phyloP scores from a whole-genome alignment of 768 basidiomycete genomes.

The Tephrocybe sp. region DNA sequence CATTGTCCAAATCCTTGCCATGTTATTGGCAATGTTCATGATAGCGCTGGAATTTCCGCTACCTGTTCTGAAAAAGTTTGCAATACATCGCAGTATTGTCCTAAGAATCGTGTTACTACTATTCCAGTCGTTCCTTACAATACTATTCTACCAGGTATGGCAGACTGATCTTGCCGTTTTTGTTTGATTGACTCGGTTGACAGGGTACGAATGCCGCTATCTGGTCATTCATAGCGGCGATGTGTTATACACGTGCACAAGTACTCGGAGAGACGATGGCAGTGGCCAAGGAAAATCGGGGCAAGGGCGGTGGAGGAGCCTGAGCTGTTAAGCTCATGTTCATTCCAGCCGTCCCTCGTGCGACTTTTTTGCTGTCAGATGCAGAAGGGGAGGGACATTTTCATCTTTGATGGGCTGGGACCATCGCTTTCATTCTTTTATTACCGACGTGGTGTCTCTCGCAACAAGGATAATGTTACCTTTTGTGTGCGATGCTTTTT shows the following conservation, averaged over 20 bases:
- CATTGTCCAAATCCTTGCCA: conserved; percentile 66
- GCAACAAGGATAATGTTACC: background rate
- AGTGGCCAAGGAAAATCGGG: conserved; percentile 63
- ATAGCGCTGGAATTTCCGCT: conserved; percentile 74
- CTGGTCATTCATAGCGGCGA: conserved; percentile 72
- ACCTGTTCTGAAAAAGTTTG: conserved; percentile 51
- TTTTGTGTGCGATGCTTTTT: background rate
- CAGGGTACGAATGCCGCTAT: conserved; percentile 85
- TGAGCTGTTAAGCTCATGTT: conserved; percentile 31
- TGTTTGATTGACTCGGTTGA: background rate
- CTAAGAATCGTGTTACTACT: conserved; percentile 63
- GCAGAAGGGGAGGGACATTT: background rate
- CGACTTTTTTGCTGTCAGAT: background rate
- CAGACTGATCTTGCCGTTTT: background rate
- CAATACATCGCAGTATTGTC: conserved; percentile 66
- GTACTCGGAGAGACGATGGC: conserved; percentile 68
- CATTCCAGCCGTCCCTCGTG: conserved; percentile 1
- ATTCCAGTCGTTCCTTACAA: conserved; percentile 59
- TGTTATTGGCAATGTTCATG: conserved; percentile 59
- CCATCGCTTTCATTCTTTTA: conserved; percentile 22
- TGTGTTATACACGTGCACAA: conserved; percentile 68
- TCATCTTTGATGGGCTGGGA: conserved; percentile 25
- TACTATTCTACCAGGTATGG: conserved; percentile 78
- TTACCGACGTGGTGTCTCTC: conserved; percentile 4
- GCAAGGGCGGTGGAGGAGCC: conserved; percentile 54